phyloP scores from a whole-genome alignment of 441 rosid species.

The Pelargonium myrrhifolium region DNA sequence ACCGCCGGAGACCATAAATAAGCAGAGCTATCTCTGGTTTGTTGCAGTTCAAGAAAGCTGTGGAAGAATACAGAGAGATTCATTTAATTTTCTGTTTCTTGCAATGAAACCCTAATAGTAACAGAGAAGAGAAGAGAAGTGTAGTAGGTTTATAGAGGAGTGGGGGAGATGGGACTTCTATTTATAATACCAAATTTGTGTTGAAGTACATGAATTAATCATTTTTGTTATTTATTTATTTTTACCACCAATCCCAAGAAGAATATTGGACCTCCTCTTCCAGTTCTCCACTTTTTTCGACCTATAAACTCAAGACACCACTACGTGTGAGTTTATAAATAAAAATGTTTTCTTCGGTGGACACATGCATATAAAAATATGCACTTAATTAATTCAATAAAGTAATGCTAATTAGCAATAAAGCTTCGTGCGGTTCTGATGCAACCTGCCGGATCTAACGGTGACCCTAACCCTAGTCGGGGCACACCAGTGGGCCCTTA shows the following conservation, averaged over 20 bases:
- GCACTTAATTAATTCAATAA: background rate
- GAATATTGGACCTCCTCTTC: background rate
- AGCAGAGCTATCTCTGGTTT: too few species aligned
- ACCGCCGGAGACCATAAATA: conserved; percentile 37
- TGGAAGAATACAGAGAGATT: background rate
- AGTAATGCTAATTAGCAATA: conserved; percentile 1
- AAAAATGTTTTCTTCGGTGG: background rate
- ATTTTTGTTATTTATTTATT: background rate
- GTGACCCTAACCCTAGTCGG: conserved; percentile 30
- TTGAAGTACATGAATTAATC: too few species aligned
- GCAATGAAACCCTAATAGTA: background rate
- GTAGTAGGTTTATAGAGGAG: too few species aligned
- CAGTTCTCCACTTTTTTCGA: background rate
- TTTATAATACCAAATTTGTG: background rate
- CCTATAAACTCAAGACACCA: too few species aligned
- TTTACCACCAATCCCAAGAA: background rate
- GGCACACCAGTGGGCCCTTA: conserved; percentile 27
- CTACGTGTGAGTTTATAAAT: background rate
- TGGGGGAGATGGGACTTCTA: background rate
- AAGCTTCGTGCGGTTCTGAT: conserved; percentile 39
- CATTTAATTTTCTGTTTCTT: background rate
- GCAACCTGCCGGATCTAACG: conserved; percentile 44
- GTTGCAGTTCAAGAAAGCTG: background rate
- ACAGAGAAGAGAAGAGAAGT: background rate
- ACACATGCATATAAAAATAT: background rate